phyloP scores from a whole-genome alignment of 805 yeast species.

The Osmozyma mogii region DNA sequence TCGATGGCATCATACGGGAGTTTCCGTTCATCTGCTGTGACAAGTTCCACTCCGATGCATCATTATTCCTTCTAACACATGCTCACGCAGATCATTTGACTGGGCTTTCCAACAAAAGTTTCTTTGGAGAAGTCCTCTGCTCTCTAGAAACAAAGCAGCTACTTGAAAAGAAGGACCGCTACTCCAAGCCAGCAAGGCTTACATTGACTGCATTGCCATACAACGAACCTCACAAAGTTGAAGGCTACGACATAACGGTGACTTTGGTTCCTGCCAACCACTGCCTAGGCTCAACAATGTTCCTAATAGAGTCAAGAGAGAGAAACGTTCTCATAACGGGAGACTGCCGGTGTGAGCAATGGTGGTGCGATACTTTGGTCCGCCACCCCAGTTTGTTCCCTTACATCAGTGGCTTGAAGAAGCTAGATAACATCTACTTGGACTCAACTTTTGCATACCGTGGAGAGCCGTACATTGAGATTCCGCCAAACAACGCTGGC shows the following conservation, averaged over 20 bases:
- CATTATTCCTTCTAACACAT: conserved; percentile 38
- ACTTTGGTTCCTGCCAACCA: conserved; percentile 46
- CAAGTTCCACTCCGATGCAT: conserved; percentile 19
- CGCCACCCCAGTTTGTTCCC: conserved; percentile 36
- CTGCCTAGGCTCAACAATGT: conserved; percentile 55
- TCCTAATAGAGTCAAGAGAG: conserved; percentile 32
- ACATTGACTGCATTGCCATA: conserved; percentile 15
- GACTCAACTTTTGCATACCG: conserved; percentile 49
- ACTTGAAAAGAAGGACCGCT: conserved; percentile 11
- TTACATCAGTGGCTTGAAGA: conserved; percentile 23
- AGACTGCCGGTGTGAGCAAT: no score
- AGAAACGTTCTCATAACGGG: neutral
- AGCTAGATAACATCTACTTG: conserved; percentile 39
- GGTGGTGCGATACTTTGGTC: no score
- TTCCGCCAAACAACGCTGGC: conserved; percentile 36
- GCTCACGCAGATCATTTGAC: conserved; percentile 47
- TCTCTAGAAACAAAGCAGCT: conserved; percentile 31
- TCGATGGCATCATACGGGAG: conserved; percentile 38
- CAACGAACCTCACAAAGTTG: conserved; percentile 13
- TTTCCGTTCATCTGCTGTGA: conserved; percentile 40
- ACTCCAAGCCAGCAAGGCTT: no score
- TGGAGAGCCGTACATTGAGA: conserved; percentile 40
- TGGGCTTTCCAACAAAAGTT: conserved; percentile 36
- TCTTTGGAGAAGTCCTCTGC: conserved; percentile 40
- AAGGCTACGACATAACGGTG: conserved; percentile 18